Evolutionary conservation across 2,329 filamentous ascomycete species (phyloP).

Genomic region (Pseudopyrenochaeta lycopersici): DNA sequence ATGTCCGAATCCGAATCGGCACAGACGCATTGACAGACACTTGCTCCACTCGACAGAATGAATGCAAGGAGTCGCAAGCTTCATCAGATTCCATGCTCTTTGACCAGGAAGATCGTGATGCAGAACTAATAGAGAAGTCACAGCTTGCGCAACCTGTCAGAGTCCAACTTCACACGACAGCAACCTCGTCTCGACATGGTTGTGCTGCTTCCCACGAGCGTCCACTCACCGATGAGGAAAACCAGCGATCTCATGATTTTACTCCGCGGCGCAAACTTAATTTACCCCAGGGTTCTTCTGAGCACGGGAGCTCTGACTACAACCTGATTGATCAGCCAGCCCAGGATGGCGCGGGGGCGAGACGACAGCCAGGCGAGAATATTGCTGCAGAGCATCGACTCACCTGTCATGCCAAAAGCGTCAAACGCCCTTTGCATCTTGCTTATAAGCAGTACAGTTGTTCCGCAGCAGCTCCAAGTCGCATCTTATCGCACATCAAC

Average conservation of each 20-base stretch:
- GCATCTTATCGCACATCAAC: constrained; percentile 8
- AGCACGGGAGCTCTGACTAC: constrained; percentile 3
- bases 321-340: constrained; percentile 3
- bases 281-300: background rate
- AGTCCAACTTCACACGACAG: constrained; percentile 5
- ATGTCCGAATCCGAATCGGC: constrained; percentile 48
- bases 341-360: background rate
- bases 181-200: constrained; percentile 1
- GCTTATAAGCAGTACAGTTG: constrained; percentile 22
- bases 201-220: background rate
- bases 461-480: constrained; percentile 7
- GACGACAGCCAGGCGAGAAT: constrained; percentile 1
- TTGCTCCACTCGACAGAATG: constrained; percentile 20
- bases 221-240: constrained; percentile 6
- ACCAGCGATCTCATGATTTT: background rate
- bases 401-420: constrained; percentile 21
- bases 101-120: constrained; percentile 32
- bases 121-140: constrained; percentile 8
- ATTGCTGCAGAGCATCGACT: constrained; percentile 20
- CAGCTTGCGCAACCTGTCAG: constrained; percentile 5
- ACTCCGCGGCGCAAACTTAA: background rate
- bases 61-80: constrained; percentile 15
- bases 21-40: constrained; percentile 43
- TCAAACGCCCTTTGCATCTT: constrained; percentile 26
- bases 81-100: constrained; percentile 50